Percentiles rank a stretch among this genome's conserved stretches.
phyloP scores from a whole-genome alignment of 2,329 filamentous ascomycete genomes.

The Calycina herbarum region DNA sequence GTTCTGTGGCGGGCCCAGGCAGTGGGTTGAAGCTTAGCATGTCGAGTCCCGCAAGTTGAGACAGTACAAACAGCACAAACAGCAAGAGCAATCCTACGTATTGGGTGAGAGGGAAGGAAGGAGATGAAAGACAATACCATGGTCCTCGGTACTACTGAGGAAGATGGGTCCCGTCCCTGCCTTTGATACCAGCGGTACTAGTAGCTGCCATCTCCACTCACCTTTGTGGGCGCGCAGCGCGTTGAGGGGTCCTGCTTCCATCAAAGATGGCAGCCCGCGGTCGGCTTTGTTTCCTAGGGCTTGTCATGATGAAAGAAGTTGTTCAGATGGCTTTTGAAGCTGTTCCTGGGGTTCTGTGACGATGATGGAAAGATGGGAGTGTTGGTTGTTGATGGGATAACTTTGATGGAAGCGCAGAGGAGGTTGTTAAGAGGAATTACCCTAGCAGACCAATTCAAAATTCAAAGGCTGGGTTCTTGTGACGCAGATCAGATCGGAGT shows the following conservation, averaged over 20 bases:
- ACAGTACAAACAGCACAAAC: not conserved
- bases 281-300: not conserved
- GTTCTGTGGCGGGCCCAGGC: not conserved
- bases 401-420: not conserved
- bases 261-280: not conserved
- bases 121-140: not conserved
- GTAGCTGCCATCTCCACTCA: not conserved
- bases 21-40: not conserved
- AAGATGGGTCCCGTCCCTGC: not conserved
- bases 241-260: not conserved
- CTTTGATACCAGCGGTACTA: not conserved
- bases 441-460: not conserved
- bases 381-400: not conserved
- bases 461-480: not conserved
- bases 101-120: not conserved
- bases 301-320: not conserved
- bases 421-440: not conserved
- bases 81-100: not conserved
- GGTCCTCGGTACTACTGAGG: not conserved
- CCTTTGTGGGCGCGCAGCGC: not conserved
- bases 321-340: not conserved
- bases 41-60: not conserved
- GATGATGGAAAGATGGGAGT: not conserved
- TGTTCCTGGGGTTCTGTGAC: not conserved
- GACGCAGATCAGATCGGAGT: no score